phyloP scores from a whole-genome alignment of 306 rosid genomes.

The Acacia melanoxylon region DNA sequence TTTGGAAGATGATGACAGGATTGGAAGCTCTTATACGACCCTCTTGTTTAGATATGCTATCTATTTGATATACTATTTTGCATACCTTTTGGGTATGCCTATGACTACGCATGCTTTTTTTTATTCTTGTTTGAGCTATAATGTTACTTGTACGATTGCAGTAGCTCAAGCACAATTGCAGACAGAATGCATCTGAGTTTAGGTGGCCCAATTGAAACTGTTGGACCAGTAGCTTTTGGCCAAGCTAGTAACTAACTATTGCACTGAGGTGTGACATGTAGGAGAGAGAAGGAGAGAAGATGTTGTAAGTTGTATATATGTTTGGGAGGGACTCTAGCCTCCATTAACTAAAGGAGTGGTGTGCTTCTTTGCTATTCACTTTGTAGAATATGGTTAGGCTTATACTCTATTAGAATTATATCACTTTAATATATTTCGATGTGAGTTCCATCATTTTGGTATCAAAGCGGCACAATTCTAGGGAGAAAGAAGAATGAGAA shows the following conservation, averaged over 20 bases:
- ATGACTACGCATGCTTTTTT: neutral
- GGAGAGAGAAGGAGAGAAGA: neutral
- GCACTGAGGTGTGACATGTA: neutral
- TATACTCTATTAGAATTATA: neutral
- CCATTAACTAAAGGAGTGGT: neutral
- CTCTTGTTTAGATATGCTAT: neutral
- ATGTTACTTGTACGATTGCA: neutral
- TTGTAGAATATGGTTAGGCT: neutral
- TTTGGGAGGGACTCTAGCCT: neutral
- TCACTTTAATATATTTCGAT: neutral
- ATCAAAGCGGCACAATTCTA: neutral
- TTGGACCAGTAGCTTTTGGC: neutral
- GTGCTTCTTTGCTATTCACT: neutral
- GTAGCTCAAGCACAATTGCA: neutral
- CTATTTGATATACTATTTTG: neutral
- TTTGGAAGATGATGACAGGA: neutral
- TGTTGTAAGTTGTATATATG: neutral
- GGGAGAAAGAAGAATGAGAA: neutral
- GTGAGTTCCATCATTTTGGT: neutral
- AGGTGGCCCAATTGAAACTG: neutral
- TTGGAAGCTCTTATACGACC: neutral
- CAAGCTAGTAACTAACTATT: neutral
- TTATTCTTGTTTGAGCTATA: conserved; percentile 1
- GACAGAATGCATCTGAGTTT: neutral
- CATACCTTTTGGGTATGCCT: neutral